These are phyloP conservation scores for Diplocarpon mali DNA, from an alignment of 2,329 filamentous ascomycete species.

Conservation along the genomic window DNA sequence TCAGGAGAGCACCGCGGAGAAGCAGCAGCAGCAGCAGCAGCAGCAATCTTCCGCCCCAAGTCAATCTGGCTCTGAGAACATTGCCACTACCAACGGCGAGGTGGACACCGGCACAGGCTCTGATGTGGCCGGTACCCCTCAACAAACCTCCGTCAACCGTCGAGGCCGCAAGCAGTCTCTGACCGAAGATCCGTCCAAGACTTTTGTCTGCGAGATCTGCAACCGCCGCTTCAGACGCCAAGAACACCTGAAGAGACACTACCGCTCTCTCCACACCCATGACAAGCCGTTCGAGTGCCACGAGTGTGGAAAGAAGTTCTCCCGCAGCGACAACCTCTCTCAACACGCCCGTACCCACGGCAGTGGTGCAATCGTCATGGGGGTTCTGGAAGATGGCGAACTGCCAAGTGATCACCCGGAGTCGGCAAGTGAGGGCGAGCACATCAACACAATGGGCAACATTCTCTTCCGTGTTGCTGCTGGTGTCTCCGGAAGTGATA, in stretches of 20 bases:
- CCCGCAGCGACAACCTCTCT: slow-evolving; percentile 89
- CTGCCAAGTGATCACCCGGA: slow-evolving; percentile 33
- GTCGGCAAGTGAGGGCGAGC: slow-evolving; percentile 39
- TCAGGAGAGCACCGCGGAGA: slow-evolving; percentile 22
- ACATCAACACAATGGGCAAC: slow-evolving; percentile 58
- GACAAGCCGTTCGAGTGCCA: slow-evolving; percentile 98
- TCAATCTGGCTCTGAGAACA: slow-evolving; percentile 32
- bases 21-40: slow-evolving; percentile 15
- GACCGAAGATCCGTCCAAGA: slow-evolving; percentile 96
- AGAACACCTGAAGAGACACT: slow-evolving; percentile 97
- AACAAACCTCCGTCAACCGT: slow-evolving; percentile 60
- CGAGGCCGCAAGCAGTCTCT: slow-evolving; percentile 97
- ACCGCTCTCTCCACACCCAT: slow-evolving; percentile 93
- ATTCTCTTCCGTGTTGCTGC: slow-evolving; percentile 74
- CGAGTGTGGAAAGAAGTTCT: slow-evolving; percentile 99
- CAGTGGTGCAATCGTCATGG: slow-evolving; percentile 82
- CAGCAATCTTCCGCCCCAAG: slow-evolving; percentile 29
- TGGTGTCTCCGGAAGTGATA: slow-evolving; percentile 56
- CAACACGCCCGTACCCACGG: slow-evolving; percentile 94
- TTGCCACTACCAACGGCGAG: slow-evolving; percentile 31
- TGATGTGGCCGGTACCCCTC: slow-evolving; percentile 23
- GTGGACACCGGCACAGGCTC: slow-evolving; percentile 34
- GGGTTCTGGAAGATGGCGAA: slow-evolving; percentile 66
- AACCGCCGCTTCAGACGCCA: slow-evolving; percentile 95
- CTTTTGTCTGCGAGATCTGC: slow-evolving; percentile 93